Percentiles rank a stretch among this genome's conserved stretches.
Evolutionary conservation across 1,284 basidiomycete genomes (phyloP).

Genomic region (Sanguinoderma infundibulare): DNA sequence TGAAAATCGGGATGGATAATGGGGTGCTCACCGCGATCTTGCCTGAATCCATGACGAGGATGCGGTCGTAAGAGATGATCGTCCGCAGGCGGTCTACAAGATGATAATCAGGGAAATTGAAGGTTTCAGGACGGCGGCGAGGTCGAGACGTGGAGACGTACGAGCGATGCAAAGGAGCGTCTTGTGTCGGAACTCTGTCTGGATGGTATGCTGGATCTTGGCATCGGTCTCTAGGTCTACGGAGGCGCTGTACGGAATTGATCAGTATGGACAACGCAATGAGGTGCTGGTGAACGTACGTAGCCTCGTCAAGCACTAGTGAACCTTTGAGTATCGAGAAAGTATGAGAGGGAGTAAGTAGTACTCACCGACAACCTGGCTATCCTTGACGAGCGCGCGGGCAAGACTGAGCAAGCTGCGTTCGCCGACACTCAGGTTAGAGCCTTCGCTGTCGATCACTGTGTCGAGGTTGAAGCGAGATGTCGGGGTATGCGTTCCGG

Average conservation of each 20-base stretch:
- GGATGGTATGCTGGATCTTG: constrained; percentile 65
- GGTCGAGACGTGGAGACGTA: constrained; percentile 18
- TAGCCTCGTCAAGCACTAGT: constrained; percentile 37
- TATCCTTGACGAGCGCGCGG: constrained; percentile 38
- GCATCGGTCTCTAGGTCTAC: constrained; percentile 64
- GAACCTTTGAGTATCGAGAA: not conserved
- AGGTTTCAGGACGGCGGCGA: not conserved
- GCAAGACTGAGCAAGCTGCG: constrained; percentile 37
- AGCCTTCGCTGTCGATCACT: constrained; percentile 84
- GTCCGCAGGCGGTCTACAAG: constrained; percentile 70
- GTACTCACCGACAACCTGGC: constrained; percentile 42
- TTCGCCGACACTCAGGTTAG: constrained; percentile 79
- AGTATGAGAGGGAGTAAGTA: not conserved
- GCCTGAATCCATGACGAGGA: constrained; percentile 76
- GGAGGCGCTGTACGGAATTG: constrained; percentile 37
- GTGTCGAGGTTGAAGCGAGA: constrained; percentile 72
- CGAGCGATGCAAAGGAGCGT: constrained; percentile 37
- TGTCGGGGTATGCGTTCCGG: constrained; percentile 32
- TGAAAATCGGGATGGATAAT: not conserved
- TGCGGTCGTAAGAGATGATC: constrained; percentile 81
- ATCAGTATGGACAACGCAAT: not conserved
- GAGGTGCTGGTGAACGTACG: constrained; percentile 23
- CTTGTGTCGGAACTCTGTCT: constrained; percentile 45
- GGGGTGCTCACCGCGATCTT: constrained; percentile 53
- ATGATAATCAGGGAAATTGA: not conserved